A percentile compares a stretch with the other conserved stretches of the same genome.
Evolutionary conservation across 805 yeast species (phyloP).

Genomic region (Candida arabinofermentans): DNA sequence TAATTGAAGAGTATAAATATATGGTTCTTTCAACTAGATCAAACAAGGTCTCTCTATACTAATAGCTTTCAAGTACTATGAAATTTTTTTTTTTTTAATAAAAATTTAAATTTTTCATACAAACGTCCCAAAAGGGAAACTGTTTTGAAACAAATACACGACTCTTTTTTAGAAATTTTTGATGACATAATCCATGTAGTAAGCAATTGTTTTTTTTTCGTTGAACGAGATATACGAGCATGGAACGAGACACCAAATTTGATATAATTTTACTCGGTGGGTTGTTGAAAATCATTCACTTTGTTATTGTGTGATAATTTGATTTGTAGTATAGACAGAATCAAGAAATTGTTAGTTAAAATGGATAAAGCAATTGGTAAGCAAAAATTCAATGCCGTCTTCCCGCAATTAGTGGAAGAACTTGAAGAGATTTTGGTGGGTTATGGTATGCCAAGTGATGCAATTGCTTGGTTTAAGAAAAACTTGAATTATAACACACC

Average conservation of each 20-base stretch:
- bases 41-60: neutral
- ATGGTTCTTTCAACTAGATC: neutral
- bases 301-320: no score
- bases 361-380: conserved; percentile 40
- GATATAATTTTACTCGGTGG: no score
- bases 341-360: neutral
- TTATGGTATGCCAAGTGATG: conserved; percentile 83
- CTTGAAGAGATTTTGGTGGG: conserved; percentile 53
- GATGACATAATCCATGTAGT: no score
- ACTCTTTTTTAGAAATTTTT: no score
- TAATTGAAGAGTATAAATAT: neutral
- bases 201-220: no score
- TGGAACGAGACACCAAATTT: no score
- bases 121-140: neutral
- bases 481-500: conserved; percentile 83
- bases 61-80: no score
- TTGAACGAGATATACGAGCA: no score
- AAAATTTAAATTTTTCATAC: conserved; percentile 1
- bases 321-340: neutral
- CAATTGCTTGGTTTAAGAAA: conserved; percentile 77
- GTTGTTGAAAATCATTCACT: no score
- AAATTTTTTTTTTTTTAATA: neutral
- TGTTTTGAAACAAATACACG: no score
- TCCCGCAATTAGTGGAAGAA: conserved; percentile 77
- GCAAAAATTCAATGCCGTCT: conserved; percentile 58